Conservation (phyloP, 2,329 filamentous ascomycete genomes). For the Pseudogymnoascus sp. region DNA sequence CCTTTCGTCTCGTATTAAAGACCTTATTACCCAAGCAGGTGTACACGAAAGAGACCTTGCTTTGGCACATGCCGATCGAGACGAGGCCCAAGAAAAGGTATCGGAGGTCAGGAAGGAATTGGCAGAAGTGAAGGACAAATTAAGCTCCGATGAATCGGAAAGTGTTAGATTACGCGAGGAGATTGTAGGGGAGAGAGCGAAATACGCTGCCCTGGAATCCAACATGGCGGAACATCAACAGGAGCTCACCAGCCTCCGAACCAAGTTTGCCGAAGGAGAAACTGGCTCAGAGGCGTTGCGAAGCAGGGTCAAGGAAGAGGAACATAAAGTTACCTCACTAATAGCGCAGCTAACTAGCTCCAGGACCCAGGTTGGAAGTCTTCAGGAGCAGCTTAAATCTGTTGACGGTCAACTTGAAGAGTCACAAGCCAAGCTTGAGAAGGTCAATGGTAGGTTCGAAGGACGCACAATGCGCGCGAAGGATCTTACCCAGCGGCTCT, state of each 20-base stretch:
- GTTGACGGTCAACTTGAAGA: constrained; percentile 56
- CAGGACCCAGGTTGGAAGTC: constrained; percentile 64
- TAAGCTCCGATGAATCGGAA: constrained; percentile 44
- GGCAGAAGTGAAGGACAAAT: constrained; percentile 41
- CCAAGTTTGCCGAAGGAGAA: constrained; percentile 71
- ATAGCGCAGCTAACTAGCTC: constrained; percentile 63
- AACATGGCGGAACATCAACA: constrained; percentile 56
- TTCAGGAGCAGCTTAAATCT: constrained; percentile 66
- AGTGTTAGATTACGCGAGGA: constrained; percentile 45
- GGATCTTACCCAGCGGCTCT: constrained; percentile 76
- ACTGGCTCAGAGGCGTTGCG: constrained; percentile 72
- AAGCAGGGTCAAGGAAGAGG: constrained; percentile 65
- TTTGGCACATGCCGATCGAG: constrained; percentile 55
- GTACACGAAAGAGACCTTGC: constrained; percentile 51
- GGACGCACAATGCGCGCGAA: constrained; percentile 64
- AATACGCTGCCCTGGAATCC: constrained; percentile 43
- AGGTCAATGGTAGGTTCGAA: constrained; percentile 51
- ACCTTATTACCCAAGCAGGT: constrained; percentile 50
- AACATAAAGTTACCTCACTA: constrained; percentile 58
- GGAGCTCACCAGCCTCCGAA: constrained; percentile 59
- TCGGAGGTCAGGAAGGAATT: constrained; percentile 50
- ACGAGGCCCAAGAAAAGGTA: constrained; percentile 46
- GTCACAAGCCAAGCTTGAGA: constrained; percentile 43
- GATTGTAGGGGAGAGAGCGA: constrained; percentile 45
- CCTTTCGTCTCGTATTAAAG: constrained; percentile 48